Conservation (phyloP, 164 flowering plant species). For the Vitis riparia region DNA sequence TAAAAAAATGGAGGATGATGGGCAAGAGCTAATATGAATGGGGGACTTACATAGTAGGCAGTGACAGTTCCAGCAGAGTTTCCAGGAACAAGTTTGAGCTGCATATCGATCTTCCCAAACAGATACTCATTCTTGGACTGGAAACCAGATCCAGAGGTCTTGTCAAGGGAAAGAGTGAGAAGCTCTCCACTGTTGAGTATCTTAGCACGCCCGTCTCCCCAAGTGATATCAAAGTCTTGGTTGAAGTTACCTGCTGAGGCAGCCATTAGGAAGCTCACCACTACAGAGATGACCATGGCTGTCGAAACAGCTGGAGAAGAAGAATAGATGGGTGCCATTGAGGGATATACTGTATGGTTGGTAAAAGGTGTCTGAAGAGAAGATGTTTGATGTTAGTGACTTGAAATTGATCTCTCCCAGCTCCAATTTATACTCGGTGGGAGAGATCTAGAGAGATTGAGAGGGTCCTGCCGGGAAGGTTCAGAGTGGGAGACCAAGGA, state of each 20-base stretch:
- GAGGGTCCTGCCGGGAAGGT: no score
- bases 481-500: no score
- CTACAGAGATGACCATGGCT: neutral
- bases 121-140: conserved; percentile 38
- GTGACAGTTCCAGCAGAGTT: conserved; percentile 56
- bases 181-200: conserved; percentile 37
- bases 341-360: neutral
- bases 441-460: no score
- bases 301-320: neutral
- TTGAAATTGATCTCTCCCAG: no score
- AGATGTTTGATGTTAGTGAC: no score
- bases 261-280: no score
- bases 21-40: neutral
- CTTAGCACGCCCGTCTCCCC: conserved; percentile 22
- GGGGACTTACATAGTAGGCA: conserved; percentile 36
- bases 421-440: no score
- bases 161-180: conserved; percentile 38
- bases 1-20: neutral
- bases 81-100: conserved; percentile 40
- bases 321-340: conserved; percentile 2
- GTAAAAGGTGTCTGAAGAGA: no score
- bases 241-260: conserved; percentile 14
- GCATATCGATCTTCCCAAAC: conserved; percentile 43
- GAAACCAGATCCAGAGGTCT: conserved; percentile 45
- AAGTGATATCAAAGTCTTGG: conserved; percentile 34